Evolutionary conservation across 2,329 filamentous ascomycete genomes (phyloP).

Genomic region (Tolypocladium pustulatum): DNA sequence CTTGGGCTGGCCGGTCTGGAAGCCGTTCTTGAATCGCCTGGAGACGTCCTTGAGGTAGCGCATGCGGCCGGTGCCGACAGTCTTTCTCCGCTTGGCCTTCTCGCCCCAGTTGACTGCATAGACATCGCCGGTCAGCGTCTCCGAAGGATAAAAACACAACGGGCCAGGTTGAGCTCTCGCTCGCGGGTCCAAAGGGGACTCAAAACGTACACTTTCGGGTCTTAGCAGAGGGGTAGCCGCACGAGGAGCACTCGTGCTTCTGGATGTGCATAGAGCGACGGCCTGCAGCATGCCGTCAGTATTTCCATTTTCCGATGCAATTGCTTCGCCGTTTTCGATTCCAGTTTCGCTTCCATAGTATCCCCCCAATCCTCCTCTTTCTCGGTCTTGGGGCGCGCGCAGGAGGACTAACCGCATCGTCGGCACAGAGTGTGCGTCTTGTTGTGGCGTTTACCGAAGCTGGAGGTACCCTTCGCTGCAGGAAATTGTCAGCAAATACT

Average conservation of each 20-base stretch:
- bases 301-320: conserved; percentile 1
- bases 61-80: conserved; percentile 92
- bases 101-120: conserved; percentile 93
- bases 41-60: conserved; percentile 87
- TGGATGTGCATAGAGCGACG: conserved; percentile 97
- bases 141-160: not conserved
- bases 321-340: conserved; percentile 4
- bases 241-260: conserved; percentile 93
- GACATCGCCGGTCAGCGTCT: not conserved
- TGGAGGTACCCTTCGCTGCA: conserved; percentile 48
- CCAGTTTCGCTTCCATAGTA: conserved; percentile 2
- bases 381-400: conserved; percentile 2
- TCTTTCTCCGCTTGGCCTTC: conserved; percentile 99
- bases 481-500: conserved; percentile 14
- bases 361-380: conserved; percentile 4
- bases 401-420: conserved; percentile 75
- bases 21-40: conserved; percentile 94
- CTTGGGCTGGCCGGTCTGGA: conserved; percentile 84
- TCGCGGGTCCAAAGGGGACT: not conserved
- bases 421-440: conserved; percentile 98
- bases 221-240: conserved; percentile 97
- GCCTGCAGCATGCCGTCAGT: conserved; percentile 42
- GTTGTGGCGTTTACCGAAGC: conserved; percentile 68
- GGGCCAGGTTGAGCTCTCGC: not conserved
- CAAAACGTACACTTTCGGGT: conserved; percentile 87